Base-by-base conservation (phyloP, 768 basidiomycete genomes). In the Mycena albidolilacea region DNA sequence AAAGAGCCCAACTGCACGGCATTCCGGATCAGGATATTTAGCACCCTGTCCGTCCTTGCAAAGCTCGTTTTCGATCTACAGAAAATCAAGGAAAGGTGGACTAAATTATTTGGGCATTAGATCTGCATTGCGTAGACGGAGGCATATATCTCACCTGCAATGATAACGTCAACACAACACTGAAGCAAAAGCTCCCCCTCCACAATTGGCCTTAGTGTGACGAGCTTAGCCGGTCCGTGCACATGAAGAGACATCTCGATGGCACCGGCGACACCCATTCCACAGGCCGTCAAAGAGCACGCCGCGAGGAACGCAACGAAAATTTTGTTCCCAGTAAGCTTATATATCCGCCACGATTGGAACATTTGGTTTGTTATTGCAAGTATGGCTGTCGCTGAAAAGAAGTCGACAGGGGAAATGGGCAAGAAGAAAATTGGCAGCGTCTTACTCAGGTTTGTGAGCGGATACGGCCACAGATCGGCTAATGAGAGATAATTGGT, bases 1-100 rank as follows among this genome's bases (percentile, higher is more conserved):
- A 71, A 71, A 7, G 52, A 37, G 7, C 70, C 70, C 11, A 57
- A 64, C 35, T 71, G 64, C 4, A 71, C 38, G 8, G 70, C 64
- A 2, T 17, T 61, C 7, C 64, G 70, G 21, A 71, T 71, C 4
- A 71, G 64, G 35, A 17, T 2, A 35, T 66, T 61, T 1, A 71
- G 46, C 19, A 71, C 59, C 39, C 7, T 41, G 50, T 71, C 64
- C n/a, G 70, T 71, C 15, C 23, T 48, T 12, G 14, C 37, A 37
- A 71, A 43, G 38, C 11, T 23, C 30, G 70, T 67, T 41, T 71
- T 71, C 30, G 64, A 66, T 30, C 15, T 57, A 9, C 48, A 59
- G 38, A 72, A 59, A 1, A 21, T 19, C 5, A 50, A 7, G 23
- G 59, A 30, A 3, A 72, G 46, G 12, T 12, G 39, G n/a, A 21